A percentile compares a stretch with the other conserved stretches of the same genome.
phyloP scores from a whole-genome alignment of 345 rosid species.

The Lumnitzera littorea region DNA sequence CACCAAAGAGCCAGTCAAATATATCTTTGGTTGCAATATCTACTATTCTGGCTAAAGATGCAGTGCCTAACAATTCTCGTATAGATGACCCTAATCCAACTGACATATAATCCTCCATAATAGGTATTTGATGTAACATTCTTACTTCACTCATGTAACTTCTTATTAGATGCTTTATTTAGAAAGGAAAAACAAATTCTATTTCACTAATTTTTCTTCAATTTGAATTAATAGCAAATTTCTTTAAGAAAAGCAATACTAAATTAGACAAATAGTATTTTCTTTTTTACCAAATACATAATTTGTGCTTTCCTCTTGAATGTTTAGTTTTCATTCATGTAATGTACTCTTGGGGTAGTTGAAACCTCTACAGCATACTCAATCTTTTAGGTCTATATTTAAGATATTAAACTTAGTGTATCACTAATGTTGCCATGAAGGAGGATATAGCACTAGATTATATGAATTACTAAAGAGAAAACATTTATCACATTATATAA shows the following conservation, averaged over 20 bases:
- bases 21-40: constrained; percentile 6
- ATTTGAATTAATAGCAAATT: background rate
- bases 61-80: background rate
- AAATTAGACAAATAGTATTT: too few species aligned
- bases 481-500: too few species aligned
- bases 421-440: too few species aligned
- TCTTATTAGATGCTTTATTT: constrained; percentile 14
- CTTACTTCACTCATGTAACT: constrained; percentile 7
- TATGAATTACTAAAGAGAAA: too few species aligned
- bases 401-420: too few species aligned
- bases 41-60: constrained; percentile 11
- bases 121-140: constrained; percentile 17
- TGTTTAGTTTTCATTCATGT: too few species aligned
- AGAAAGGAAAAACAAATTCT: constrained; percentile 6
- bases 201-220: background rate
- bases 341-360: too few species aligned
- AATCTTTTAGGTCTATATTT: too few species aligned
- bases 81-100: constrained; percentile 9
- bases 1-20: constrained; percentile 8
- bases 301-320: too few species aligned
- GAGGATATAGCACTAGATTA: too few species aligned
- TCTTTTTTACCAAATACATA: too few species aligned
- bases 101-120: constrained; percentile 19
- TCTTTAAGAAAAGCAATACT: background rate
- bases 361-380: too few species aligned